These are phyloP conservation scores for Rhododendron molle DNA, from an alignment of 148 eudicot genomes.

Conservation along the genomic window DNA sequence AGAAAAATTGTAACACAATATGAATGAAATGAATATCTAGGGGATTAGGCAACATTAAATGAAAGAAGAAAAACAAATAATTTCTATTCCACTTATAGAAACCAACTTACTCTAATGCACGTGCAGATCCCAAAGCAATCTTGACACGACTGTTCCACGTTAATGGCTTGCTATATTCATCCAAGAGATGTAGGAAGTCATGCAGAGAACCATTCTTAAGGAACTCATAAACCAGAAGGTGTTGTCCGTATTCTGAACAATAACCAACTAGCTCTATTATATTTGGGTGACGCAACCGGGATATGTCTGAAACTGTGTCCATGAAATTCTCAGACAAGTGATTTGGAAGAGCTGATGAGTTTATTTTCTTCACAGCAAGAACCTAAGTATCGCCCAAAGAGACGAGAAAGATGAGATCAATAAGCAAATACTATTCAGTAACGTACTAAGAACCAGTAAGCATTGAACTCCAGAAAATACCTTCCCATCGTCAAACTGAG, in stretches of 20 bases:
- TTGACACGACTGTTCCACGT: conserved; percentile 94
- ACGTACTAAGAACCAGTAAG: neutral
- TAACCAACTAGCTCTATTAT: conserved; percentile 84
- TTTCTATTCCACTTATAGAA: neutral
- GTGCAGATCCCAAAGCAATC: conserved; percentile 96
- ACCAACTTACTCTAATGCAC: conserved; percentile 91
- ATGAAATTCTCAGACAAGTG: conserved; percentile 60
- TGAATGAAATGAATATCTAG: neutral
- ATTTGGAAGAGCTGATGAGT: conserved; percentile 54
- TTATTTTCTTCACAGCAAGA: conserved; percentile 91
- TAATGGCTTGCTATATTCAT: conserved; percentile 77
- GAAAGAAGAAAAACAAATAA: neutral
- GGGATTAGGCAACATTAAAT: neutral
- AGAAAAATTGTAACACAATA: neutral
- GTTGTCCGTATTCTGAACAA: conserved; percentile 93
- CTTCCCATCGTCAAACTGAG: conserved; percentile 78
- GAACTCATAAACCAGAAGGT: conserved; percentile 80
- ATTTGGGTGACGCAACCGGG: conserved; percentile 74
- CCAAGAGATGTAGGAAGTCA: conserved; percentile 77
- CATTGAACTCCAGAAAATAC: conserved; percentile 27
- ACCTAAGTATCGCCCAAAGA: conserved; percentile 40
- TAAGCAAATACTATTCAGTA: neutral
- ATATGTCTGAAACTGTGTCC: conserved; percentile 66
- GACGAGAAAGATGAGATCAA: neutral
- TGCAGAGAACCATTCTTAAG: conserved; percentile 74